Base-by-base conservation (phyloP, 2,329 filamentous ascomycete genomes). In the Colletotrichum kahawae region DNA sequence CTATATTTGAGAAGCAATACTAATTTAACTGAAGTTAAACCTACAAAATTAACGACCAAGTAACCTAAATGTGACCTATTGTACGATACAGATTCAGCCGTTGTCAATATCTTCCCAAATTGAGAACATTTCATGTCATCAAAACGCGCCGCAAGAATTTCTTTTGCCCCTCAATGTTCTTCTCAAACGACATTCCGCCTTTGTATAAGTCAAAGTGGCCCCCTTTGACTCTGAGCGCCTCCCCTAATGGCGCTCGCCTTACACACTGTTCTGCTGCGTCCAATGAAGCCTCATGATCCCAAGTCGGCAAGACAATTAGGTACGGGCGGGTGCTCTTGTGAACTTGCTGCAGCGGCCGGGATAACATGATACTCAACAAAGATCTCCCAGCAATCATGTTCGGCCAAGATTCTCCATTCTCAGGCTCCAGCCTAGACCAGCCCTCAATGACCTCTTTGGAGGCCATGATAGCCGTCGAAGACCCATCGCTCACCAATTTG, bases 241-340 rank as follows among this genome's bases (percentile, higher is more conserved):
- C 71, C 4, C 71, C 71, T 2, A 74, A 14, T 5, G 71, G 71
- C 38, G 71, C 71, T 4, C 71, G 67, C 59, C 24, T 74, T 5
- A 74, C 71, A 24, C 71, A 74, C 2, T 71, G 59, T 31, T 74
- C 71, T 2, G 71, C 71, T 2, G 71, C 71, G 18, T 51, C 48
- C 34, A 74, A 16, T 10, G 67, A 70, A 31, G 67, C 71, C 16
- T 74, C 71, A 29, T 74, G 60, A n/a, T 74, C 67, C 71, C 71
- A 74, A 8, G 71, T 74, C 7, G 71, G 67, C 7, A 74, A 56
- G 43, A 74, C 31, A n/a, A 74, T n/a, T 2, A 74, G 48, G 8
- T 65, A 74, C 9, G 71, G 71, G 6, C 60, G 59, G 14, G 60
- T 38, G 5, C 71, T 74, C 51, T 74, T 74, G 29, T 65, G 51